Base-by-base conservation (phyloP, 169 alveolate species). In the Cryptosporidium muris region DNA sequence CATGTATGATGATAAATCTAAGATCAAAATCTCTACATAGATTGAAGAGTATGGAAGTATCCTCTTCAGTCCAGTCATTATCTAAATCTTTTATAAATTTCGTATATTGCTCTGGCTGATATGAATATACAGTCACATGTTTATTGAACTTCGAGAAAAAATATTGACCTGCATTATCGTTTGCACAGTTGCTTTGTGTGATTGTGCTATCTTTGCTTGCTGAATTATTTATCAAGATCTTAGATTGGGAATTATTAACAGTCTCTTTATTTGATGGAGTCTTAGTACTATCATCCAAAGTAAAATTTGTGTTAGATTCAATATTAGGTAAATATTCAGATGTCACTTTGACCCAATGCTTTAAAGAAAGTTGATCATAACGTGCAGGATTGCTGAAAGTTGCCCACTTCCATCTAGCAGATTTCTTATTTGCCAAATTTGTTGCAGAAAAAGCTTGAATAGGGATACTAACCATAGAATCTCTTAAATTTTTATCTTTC, bases 1-100 rank as follows among this genome's bases (percentile, higher is more conserved):
- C 96, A 63, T 93, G 92, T 40, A 93, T 90, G 34, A 92, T 90
- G 60, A 93, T 82, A 58, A 93, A 93, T 38, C 94, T 85, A 42
- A 92, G 90, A 65, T 93, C 96, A 67, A 91, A 93, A 88, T 90
- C 93, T 67, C 91, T 95, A 53, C 95, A 93, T n/a, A 93, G 85
- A 56, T 93, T 93, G 65, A 93, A 92, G 42, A 93, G 66, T 89
- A 91, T 66, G 80, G 88, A 93, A 11, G 96, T 93, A 66, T 93
- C 96, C 58, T 92, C 96, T 81, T 92, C 92, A 14, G 94, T 88
- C 96, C 96, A 93, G 11, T 74, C 85, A 2, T 66, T 54, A 37
- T 74, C 85, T 11, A 74, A 58, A 74, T 74, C 85, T 38, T 60
- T 74, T 7, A 74, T 42, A 49, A 36, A 58, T 58, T 74, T 74